Percentiles rank a stretch among this genome's conserved stretches.
Evolutionary conservation across 495 filamentous ascomycete species (phyloP).

Genomic region (Penicillium waksmanii): DNA sequence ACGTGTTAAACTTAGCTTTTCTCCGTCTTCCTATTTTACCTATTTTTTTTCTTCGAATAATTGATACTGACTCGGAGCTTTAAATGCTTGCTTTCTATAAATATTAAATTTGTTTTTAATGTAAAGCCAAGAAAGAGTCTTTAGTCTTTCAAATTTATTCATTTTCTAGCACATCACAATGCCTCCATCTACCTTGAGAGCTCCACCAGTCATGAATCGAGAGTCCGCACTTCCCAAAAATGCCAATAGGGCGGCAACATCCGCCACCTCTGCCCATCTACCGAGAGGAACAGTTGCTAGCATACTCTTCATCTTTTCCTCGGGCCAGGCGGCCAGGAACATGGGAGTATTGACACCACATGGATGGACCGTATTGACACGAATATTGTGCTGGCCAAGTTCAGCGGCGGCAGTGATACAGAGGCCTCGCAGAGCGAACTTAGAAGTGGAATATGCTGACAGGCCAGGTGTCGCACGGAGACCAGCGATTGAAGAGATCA

Average conservation of each 20-base stretch:
- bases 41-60: no score
- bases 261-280: constrained; percentile 25
- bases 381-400: constrained; percentile 22
- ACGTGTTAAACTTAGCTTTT: no score
- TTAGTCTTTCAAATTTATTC: not conserved
- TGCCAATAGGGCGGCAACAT: constrained; percentile 24
- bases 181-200: constrained; percentile 23
- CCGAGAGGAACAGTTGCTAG: constrained; percentile 24
- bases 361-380: constrained; percentile 28
- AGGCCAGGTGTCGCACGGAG: constrained; percentile 27
- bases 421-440: constrained; percentile 25
- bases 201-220: constrained; percentile 20
- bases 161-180: constrained; percentile 12
- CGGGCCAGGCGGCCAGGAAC: constrained; percentile 17
- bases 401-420: constrained; percentile 25
- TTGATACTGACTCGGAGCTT: no score
- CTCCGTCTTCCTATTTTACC: no score
- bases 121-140: not conserved
- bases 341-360: constrained; percentile 25
- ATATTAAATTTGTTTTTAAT: not conserved
- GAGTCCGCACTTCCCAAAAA: constrained; percentile 25
- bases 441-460: constrained; percentile 21
- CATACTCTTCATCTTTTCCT: constrained; percentile 27
- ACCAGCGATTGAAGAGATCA: constrained; percentile 27
- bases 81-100: no score